A percentile compares a stretch with the other conserved stretches of the same genome.
Evolutionary conservation across 768 basidiomycete species (phyloP).

Genomic region (Roridomyces roridus): DNA sequence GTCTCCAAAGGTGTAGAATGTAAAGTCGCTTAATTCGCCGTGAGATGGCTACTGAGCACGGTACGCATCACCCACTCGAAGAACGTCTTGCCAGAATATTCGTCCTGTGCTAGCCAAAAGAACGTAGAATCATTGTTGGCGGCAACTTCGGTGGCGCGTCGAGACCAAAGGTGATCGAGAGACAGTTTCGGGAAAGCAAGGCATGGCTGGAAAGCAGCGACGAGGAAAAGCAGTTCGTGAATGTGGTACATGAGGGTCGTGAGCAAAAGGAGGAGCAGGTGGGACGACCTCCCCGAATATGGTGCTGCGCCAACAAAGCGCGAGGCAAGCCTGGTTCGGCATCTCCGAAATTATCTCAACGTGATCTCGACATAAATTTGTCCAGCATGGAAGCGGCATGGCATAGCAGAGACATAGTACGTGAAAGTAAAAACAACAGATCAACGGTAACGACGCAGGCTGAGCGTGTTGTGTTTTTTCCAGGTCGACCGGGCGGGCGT

Average conservation of each 20-base stretch:
- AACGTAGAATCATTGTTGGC: conserved; percentile 55
- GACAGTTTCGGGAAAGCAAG: conserved; percentile 14
- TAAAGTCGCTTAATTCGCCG: conserved; percentile 49
- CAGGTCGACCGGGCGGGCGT: conserved; percentile 89
- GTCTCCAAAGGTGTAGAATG: conserved; percentile 65
- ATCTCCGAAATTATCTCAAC: neutral
- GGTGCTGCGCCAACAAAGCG: neutral
- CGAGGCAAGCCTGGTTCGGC: neutral
- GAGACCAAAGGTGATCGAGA: conserved; percentile 16
- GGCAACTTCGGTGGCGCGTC: conserved; percentile 34
- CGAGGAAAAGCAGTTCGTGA: conserved; percentile 19
- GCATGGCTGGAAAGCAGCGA: neutral
- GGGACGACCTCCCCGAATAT: neutral
- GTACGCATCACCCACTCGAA: conserved; percentile 61
- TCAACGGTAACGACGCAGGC: conserved; percentile 88
- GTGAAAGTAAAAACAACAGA: conserved; percentile 31
- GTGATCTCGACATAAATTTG: neutral
- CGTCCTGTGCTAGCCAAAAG: conserved; percentile 73
- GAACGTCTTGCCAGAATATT: conserved; percentile 68
- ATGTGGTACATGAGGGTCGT: conserved; percentile 19
- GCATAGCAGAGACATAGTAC: conserved; percentile 29
- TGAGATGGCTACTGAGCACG: neutral
- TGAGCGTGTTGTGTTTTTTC: conserved; percentile 99
- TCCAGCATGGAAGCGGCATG: conserved; percentile 19
- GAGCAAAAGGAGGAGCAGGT: neutral